These are phyloP conservation scores for Pseudogymnoascus sp. DNA, from an alignment of 2,329 filamentous ascomycete genomes.

Conservation along the genomic window DNA sequence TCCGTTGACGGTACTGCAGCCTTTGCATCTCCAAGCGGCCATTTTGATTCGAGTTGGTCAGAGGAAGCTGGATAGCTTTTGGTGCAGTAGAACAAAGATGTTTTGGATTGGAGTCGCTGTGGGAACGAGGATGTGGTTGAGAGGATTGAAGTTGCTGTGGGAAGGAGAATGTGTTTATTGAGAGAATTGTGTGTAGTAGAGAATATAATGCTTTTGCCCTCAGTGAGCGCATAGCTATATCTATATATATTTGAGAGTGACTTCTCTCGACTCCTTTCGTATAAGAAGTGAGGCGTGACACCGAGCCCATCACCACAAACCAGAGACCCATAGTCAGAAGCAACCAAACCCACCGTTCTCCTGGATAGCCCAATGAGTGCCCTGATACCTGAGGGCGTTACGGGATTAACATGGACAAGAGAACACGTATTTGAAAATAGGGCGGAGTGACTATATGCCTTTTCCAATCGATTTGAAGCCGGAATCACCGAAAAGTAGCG, in stretches of 20 bases:
- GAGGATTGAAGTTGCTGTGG: not conserved
- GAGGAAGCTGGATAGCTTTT: not conserved
- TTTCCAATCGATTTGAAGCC: not conserved
- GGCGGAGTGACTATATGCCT: not conserved
- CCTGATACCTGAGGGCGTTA: not conserved
- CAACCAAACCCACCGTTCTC: not conserved
- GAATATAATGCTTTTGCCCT: not conserved
- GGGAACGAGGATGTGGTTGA: not conserved
- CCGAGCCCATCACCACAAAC: not conserved
- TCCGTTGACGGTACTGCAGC: not conserved
- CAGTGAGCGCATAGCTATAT: not conserved
- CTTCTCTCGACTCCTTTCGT: not conserved
- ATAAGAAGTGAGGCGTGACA: not conserved
- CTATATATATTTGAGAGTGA: not conserved
- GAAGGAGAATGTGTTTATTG: not conserved
- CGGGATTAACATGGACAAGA: not conserved
- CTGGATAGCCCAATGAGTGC: not conserved
- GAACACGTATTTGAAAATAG: not conserved
- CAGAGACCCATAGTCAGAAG: not conserved
- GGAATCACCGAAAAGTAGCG: not conserved
- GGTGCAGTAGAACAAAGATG: not conserved
- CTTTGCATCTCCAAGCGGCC: not conserved
- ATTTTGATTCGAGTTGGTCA: not conserved
- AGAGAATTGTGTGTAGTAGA: not conserved
- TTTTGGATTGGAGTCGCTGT: not conserved